Evolutionary conservation across 192 early-diverging fungal species (phyloP).

Genomic region (Umbelopsis vinacea): DNA sequence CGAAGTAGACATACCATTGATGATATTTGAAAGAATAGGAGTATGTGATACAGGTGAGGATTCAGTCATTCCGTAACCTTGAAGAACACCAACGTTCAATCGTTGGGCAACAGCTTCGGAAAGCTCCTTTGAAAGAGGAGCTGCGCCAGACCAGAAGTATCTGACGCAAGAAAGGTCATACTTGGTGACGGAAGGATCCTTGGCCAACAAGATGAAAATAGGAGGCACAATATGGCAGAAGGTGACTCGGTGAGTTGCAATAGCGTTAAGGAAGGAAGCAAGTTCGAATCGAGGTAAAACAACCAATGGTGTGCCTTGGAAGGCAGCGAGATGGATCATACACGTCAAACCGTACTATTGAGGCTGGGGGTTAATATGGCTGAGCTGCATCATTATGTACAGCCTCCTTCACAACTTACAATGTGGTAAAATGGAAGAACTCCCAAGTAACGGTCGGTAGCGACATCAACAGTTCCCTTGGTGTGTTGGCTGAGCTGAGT

Average conservation of each 20-base stretch:
- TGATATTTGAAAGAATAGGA: constrained; percentile 8
- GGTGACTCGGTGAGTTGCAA: constrained; percentile 64
- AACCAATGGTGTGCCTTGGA: background rate
- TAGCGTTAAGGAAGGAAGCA: constrained; percentile 45
- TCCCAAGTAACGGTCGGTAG: constrained; percentile 21
- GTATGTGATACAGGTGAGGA: constrained; percentile 25
- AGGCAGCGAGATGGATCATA: constrained; percentile 11
- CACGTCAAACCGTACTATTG: background rate
- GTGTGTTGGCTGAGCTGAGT: constrained; percentile 5
- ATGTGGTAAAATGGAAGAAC: constrained; percentile 39
- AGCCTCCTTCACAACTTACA: background rate
- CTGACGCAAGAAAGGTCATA: constrained; percentile 39
- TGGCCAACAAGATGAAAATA: constrained; percentile 61
- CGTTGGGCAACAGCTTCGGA: constrained; percentile 14
- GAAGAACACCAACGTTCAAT: constrained; percentile 23
- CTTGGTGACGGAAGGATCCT: constrained; percentile 32
- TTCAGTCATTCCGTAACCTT: constrained; percentile 43
- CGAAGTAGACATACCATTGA: constrained; percentile 28
- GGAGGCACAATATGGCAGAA: constrained; percentile 65
- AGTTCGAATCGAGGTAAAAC: constrained; percentile 62
- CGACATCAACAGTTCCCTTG: background rate
- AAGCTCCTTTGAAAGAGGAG: constrained; percentile 31
- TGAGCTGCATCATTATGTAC: too few relatives aligned
- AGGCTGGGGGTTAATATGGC: background rate
- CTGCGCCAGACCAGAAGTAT: constrained; percentile 28